phyloP scores from a whole-genome alignment of 768 basidiomycete genomes.

The Kwoniella heveanensis region DNA sequence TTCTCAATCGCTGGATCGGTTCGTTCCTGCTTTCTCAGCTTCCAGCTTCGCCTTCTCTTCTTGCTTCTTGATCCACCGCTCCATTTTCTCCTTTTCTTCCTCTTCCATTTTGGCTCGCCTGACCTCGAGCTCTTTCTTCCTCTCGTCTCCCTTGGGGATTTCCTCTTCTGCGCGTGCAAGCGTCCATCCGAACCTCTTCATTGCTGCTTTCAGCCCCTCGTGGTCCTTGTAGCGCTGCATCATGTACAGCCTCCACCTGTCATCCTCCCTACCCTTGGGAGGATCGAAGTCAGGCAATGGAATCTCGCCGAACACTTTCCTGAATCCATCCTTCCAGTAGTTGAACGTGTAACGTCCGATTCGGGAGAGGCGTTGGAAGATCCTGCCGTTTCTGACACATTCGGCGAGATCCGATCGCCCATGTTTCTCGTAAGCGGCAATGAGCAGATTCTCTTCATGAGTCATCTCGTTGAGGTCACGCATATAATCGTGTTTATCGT shows the following conservation, averaged over 20 bases:
- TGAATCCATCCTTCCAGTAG: not conserved
- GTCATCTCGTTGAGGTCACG: conserved; percentile 8
- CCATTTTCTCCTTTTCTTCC: not conserved
- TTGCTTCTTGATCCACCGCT: not conserved
- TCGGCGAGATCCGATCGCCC: conserved; percentile 20
- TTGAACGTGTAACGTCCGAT: conserved; percentile 5
- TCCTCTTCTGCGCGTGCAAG: conserved; percentile 9
- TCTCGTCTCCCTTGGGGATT: not conserved
- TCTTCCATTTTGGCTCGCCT: not conserved
- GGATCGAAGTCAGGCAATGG: conserved; percentile 4
- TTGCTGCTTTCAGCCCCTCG: not conserved
- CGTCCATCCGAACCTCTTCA: conserved; percentile 10
- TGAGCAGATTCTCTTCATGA: conserved; percentile 10
- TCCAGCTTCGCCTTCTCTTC: not conserved
- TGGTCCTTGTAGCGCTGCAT: conserved; percentile 7
- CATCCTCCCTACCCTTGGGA: conserved; percentile 5
- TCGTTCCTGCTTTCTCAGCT: not conserved
- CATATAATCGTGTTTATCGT: not conserved
- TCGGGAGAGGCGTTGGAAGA: conserved; percentile 10
- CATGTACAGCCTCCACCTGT: conserved; percentile 9
- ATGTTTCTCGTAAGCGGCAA: conserved; percentile 7
- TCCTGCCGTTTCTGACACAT: conserved; percentile 20
- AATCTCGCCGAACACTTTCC: conserved; percentile 2
- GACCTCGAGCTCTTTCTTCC: not conserved
- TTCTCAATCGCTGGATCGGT: not conserved